phyloP scores from a whole-genome alignment of 2,329 filamentous ascomycete genomes.

The Colletotrichum sp. region DNA sequence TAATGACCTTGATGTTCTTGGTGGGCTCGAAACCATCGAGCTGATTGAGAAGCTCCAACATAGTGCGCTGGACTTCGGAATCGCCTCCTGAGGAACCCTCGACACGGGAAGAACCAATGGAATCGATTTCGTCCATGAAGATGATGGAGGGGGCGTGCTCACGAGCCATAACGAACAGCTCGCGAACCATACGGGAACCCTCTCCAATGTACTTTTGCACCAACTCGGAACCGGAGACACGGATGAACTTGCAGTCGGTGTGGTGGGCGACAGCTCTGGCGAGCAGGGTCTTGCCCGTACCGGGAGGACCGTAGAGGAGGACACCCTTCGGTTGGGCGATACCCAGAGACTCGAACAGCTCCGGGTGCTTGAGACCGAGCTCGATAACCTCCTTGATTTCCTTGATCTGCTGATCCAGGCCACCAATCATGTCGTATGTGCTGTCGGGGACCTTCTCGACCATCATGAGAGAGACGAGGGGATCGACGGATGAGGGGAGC shows the following conservation, averaged over 20 bases:
- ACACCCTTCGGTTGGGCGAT: constrained; percentile 99
- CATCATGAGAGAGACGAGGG: constrained; percentile 99
- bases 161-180: constrained; percentile 98
- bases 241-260: constrained; percentile 98
- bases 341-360: constrained; percentile 98
- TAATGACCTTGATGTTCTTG: constrained; percentile 99
- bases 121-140: constrained; percentile 99
- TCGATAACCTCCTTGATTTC: constrained; percentile 99
- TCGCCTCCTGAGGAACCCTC: constrained; percentile 95
- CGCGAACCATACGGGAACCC: constrained; percentile 96
- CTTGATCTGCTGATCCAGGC: constrained; percentile 98
- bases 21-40: constrained; percentile 98
- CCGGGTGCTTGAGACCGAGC: constrained; percentile 95
- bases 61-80: constrained; percentile 97
- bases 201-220: constrained; percentile 99
- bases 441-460: constrained; percentile 99
- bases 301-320: constrained; percentile 92
- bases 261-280: constrained; percentile 97
- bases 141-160: constrained; percentile 99
- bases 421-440: constrained; percentile 99
- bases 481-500: constrained; percentile 96
- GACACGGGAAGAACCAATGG: constrained; percentile 95
- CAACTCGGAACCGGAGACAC: constrained; percentile 92
- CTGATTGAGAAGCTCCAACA: constrained; percentile 98
- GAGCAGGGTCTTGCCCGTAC: constrained; percentile 95